phyloP scores from a whole-genome alignment of 768 basidiomycete species.

The Dioszegia hungarica region DNA sequence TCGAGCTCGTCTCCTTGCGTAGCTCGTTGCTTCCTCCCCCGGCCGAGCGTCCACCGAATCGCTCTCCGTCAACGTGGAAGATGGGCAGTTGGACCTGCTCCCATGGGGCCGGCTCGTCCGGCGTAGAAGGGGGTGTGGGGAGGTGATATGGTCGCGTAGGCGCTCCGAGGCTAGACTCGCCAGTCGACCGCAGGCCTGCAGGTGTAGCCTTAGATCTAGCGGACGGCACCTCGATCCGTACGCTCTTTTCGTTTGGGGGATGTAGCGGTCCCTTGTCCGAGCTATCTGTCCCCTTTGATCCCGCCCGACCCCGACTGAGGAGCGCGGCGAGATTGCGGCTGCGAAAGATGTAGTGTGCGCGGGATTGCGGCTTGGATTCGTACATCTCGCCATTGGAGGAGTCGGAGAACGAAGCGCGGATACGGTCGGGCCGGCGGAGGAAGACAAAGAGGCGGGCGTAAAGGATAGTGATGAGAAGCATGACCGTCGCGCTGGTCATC shows the following conservation, averaged over 20 bases:
- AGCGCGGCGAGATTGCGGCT: not conserved
- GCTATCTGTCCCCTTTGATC: not conserved
- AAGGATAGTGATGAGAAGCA: slow-evolving; percentile 39
- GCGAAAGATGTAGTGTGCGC: not conserved
- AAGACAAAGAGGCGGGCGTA: slow-evolving; percentile 49
- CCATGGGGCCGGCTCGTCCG: slow-evolving; percentile 26
- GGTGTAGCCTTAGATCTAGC: too few species aligned
- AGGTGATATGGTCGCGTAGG: not conserved
- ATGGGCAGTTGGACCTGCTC: slow-evolving; percentile 45
- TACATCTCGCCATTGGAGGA: not conserved
- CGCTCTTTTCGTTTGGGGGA: not conserved
- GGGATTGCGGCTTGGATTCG: not conserved
- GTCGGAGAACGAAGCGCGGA: slow-evolving; percentile 24
- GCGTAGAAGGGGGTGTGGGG: slow-evolving; percentile 1
- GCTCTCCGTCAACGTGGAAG: slow-evolving; percentile 44
- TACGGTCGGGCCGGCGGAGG: slow-evolving; percentile 49
- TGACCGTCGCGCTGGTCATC: slow-evolving; percentile 40
- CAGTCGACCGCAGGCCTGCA: too few species aligned
- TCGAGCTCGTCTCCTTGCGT: slow-evolving; percentile 1
- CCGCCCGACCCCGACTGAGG: not conserved
- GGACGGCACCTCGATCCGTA: not conserved
- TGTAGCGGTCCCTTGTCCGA: not conserved
- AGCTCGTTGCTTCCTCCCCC: not conserved
- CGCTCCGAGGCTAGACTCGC: too few species aligned
- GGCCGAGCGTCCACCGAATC: slow-evolving; percentile 24